These are phyloP conservation scores for Ceratobasidium theobromae DNA, from an alignment of 1,284 basidiomycete species.

Conservation along the genomic window DNA sequence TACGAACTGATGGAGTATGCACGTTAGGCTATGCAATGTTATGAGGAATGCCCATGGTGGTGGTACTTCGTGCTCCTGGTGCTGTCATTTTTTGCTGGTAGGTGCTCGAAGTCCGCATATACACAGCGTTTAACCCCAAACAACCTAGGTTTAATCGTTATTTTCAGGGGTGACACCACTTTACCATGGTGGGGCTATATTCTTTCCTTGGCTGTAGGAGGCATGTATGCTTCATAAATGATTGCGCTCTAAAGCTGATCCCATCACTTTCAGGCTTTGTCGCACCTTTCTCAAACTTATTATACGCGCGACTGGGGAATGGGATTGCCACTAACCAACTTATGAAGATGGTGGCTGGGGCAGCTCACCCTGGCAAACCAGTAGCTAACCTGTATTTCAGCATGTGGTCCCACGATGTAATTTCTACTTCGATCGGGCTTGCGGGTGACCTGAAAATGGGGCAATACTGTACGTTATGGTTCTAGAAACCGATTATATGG, in stretches of 20 bases:
- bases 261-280: conserved; percentile 43
- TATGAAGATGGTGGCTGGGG: conserved; percentile 68
- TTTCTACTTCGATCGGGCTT: conserved; percentile 54
- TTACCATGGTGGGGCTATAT: conserved; percentile 66
- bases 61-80: conserved; percentile 57
- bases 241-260: conserved; percentile 39
- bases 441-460: conserved; percentile 69
- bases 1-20: conserved; percentile 35
- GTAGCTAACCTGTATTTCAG: conserved; percentile 65
- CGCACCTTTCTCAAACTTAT: conserved; percentile 48
- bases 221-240: conserved; percentile 42
- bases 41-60: conserved; percentile 60
- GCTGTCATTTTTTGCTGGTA: conserved; percentile 57
- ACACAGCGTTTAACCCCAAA: background rate
- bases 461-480: conserved; percentile 52
- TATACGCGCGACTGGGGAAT: conserved; percentile 56
- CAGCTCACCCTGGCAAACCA: conserved; percentile 61
- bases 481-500: background rate
- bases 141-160: conserved; percentile 54
- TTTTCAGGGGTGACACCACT: conserved; percentile 59
- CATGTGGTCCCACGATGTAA: conserved; percentile 51
- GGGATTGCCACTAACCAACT: conserved; percentile 60
- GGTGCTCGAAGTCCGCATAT: conserved; percentile 21
- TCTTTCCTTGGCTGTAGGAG: conserved; percentile 48
- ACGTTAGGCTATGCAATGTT: conserved; percentile 55